Evolutionary conservation across 495 filamentous ascomycete species (phyloP).

Genomic region (Penicillium diatomitis): DNA sequence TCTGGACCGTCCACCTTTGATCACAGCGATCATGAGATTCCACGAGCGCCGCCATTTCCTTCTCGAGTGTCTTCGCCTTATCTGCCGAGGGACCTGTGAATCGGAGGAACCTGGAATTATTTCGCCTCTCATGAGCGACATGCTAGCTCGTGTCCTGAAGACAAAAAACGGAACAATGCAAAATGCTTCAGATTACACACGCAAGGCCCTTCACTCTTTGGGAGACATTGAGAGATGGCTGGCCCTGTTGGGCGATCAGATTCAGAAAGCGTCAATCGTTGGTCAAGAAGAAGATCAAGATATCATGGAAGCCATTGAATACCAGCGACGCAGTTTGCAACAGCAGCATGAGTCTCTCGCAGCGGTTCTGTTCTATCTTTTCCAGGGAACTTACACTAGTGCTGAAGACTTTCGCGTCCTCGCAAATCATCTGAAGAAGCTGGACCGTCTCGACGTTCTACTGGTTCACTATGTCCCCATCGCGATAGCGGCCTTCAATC

Average conservation of each 20-base stretch:
- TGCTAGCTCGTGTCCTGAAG: conserved; percentile 36
- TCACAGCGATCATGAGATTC: conserved; percentile 72
- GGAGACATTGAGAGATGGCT: conserved; percentile 63
- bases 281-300: conserved; percentile 49
- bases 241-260: conserved; percentile 57
- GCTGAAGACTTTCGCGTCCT: conserved; percentile 65
- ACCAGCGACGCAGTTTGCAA: conserved; percentile 61
- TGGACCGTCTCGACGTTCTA: conserved; percentile 62
- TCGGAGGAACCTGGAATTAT: conserved; percentile 40
- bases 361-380: conserved; percentile 61
- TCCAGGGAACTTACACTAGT: conserved; percentile 61
- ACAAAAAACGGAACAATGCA: conserved; percentile 32
- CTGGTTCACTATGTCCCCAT: conserved; percentile 74
- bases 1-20: conserved; percentile 58
- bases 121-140: conserved; percentile 32
- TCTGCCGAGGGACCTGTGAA: conserved; percentile 55
- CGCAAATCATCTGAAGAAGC: conserved; percentile 50
- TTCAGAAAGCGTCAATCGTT: conserved; percentile 60
- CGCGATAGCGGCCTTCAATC: conserved; percentile 59
- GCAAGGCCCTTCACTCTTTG: conserved; percentile 66
- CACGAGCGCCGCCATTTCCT: conserved; percentile 70
- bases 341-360: conserved; percentile 86
- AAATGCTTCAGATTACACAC: conserved; percentile 46
- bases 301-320: conserved; percentile 58
- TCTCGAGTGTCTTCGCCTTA: conserved; percentile 72